Percentiles rank a stretch among this genome's conserved stretches.
Evolutionary conservation across 108 stramenopile species (phyloP).

Genomic region (Conticribra guillardii): DNA sequence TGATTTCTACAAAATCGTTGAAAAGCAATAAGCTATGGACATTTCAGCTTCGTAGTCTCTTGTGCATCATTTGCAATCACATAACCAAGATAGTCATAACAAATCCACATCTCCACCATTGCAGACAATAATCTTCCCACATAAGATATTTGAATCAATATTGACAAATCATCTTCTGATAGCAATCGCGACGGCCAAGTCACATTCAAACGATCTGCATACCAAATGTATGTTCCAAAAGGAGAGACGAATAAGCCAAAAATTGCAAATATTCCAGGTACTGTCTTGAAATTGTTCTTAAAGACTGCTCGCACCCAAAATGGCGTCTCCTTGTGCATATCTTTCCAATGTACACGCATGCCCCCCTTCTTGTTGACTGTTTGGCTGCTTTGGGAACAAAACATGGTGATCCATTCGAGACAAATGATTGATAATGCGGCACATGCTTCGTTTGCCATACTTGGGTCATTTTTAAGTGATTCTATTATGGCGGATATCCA

Average conservation of each 20-base stretch:
- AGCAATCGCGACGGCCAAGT: constrained; percentile 32
- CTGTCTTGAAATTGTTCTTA: constrained; percentile 58
- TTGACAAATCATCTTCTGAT: constrained; percentile 7
- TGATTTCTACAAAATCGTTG: too few species aligned
- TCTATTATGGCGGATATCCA: constrained; percentile 55
- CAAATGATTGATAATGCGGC: constrained; percentile 36
- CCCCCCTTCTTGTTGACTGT: constrained; percentile 10
- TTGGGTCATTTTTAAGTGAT: constrained; percentile 10
- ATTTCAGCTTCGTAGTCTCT: neutral
- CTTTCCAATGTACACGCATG: constrained; percentile 27
- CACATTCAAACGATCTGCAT: constrained; percentile 17
- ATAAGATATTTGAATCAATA: constrained; percentile 30
- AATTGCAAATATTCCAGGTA: constrained; percentile 52
- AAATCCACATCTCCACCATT: constrained; percentile 44
- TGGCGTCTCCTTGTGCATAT: constrained; percentile 42
- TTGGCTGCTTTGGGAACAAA: constrained; percentile 56
- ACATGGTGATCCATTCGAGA: constrained; percentile 72
- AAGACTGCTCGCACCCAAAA: constrained; percentile 56
- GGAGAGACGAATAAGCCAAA: constrained; percentile 55
- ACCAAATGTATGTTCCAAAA: constrained; percentile 32
- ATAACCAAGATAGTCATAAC: constrained; percentile 26
- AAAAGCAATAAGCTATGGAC: too few species aligned
- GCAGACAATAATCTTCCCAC: constrained; percentile 28
- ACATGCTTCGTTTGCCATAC: constrained; percentile 1
- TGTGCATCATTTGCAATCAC: constrained; percentile 14